Evolutionary conservation across 2,329 filamentous ascomycete genomes (phyloP), one percentile per base, ranked within the genome.

Genomic region (Cladophialophora carrionii): DNA sequence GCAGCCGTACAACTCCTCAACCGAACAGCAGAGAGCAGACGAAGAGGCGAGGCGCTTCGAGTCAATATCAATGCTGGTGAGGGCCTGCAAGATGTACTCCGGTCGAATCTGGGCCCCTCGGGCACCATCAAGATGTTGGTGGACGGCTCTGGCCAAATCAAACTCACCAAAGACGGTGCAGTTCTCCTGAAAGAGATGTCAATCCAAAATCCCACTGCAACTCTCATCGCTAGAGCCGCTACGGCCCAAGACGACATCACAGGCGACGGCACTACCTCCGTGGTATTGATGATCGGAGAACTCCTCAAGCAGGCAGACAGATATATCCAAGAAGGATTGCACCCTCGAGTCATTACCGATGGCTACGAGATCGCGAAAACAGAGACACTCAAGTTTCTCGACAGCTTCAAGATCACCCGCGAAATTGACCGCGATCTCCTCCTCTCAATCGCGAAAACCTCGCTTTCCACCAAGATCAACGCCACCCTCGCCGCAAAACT

Each of bases 201-300:
- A 80, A 72, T 85, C n/a, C 70, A 72, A 63, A 72, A 72, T 68
- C 95, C 95, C 31, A 99, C 95, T 41, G 95, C 95, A 71, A 95
- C 89, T 68, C 88, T 89, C 85, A 89, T 89, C 74, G 87, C 87
- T 68, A 81, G 87, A 76, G 92, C 94, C 74, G 95, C 95, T 64
- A 99, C 95, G 43, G 95, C 95, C 71, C 94, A 99, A 78, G 95
- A 99, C 78, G 95, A 99, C 75, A 99, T 99, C 73, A 96, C 92
- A 73, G 95, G 95, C 75, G 95, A 99, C 78, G 95, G 95, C 75
- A 99, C 95, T 73, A 99, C 95, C 49, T 97, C 92, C 54, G 94
- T 97, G 32, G 95, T 99, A 59, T 82, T 99, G 73, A 82, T 98
- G 77, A 93, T 99, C 58, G 95, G 95, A 78, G 95, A 99, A 83